Conservation (phyloP, 306 rosid genomes). For the Pterocarpus macrocarpus region DNA sequence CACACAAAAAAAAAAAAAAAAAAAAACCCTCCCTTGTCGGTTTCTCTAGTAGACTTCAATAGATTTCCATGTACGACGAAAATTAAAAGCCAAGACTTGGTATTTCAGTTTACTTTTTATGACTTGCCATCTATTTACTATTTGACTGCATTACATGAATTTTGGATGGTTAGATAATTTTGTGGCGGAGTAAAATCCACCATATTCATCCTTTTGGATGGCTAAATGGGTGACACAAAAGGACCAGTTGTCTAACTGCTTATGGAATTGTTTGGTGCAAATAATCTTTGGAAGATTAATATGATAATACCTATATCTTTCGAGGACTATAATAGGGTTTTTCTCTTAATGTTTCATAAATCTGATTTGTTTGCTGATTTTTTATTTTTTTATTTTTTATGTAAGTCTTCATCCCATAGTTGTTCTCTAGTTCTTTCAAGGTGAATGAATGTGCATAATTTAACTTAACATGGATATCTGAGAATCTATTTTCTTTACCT, state of each 20-base stretch:
- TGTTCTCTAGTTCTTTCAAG: background rate
- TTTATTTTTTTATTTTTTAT: too few species aligned
- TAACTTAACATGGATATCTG: conserved; percentile 3
- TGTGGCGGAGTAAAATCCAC: too few species aligned
- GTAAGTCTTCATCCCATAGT: background rate
- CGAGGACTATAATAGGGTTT: background rate
- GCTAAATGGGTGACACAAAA: too few species aligned
- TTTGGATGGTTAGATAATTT: conserved; percentile 20
- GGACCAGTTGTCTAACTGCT: too few species aligned
- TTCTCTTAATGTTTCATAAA: background rate
- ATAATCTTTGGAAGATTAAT: too few species aligned
- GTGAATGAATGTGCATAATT: conserved; percentile 24
- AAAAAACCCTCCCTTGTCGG: background rate
- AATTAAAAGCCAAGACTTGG: background rate
- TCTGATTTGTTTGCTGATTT: background rate
- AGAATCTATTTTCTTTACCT: background rate
- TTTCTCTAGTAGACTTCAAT: conserved; percentile 26
- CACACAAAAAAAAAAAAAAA: too few species aligned
- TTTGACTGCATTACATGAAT: conserved; percentile 7
- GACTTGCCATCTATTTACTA: background rate
- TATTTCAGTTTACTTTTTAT: background rate
- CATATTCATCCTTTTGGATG: too few species aligned
- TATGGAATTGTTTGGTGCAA: too few species aligned
- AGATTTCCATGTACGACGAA: conserved; percentile 4
- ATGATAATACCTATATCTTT: too few species aligned